Percentiles rank a stretch among this genome's conserved stretches.
Conservation (phyloP, 2,329 filamentous ascomycete species). For the Pseudomassariella vexata region DNA sequence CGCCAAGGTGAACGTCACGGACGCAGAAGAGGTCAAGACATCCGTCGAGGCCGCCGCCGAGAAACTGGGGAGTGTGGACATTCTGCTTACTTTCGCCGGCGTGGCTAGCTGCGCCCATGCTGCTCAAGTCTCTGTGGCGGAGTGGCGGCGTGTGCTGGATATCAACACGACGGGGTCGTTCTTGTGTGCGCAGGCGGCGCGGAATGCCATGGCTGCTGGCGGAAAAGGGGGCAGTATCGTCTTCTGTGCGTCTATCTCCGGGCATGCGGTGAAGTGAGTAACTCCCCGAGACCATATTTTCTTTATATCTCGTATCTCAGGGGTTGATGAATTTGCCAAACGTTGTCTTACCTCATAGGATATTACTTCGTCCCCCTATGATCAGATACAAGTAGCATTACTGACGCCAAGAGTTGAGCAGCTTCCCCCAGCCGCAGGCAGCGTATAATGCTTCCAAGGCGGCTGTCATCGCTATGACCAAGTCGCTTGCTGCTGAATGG, state of each 20-base stretch:
- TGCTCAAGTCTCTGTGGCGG: conserved; percentile 47
- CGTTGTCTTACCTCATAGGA: too few relatives aligned
- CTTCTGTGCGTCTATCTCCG: conserved; percentile 63
- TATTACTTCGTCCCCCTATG: too few relatives aligned
- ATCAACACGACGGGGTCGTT: conserved; percentile 69
- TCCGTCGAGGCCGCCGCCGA: conserved; percentile 30
- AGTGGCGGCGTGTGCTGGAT: conserved; percentile 61
- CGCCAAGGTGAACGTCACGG: conserved; percentile 45
- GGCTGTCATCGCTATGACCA: conserved; percentile 56
- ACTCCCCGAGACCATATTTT: too few relatives aligned
- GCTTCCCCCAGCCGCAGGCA: conserved; percentile 66
- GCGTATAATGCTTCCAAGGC: conserved; percentile 71
- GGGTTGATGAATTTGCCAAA: too few relatives aligned
- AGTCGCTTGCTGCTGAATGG: conserved; percentile 67
- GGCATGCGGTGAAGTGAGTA: conserved; percentile 60
- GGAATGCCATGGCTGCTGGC: conserved; percentile 43
- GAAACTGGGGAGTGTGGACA: conserved; percentile 45
- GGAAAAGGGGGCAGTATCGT: conserved; percentile 54
- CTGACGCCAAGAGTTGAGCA: too few relatives aligned
- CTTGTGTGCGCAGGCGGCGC: conserved; percentile 60
- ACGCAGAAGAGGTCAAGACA: conserved; percentile 10
- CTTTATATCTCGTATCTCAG: too few relatives aligned
- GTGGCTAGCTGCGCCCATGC: conserved; percentile 59
- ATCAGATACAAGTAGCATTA: too few relatives aligned
- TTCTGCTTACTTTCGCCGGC: conserved; percentile 61